Base-by-base conservation (phyloP, 768 basidiomycete species). In the Cystofilobasidium capitatum region DNA sequence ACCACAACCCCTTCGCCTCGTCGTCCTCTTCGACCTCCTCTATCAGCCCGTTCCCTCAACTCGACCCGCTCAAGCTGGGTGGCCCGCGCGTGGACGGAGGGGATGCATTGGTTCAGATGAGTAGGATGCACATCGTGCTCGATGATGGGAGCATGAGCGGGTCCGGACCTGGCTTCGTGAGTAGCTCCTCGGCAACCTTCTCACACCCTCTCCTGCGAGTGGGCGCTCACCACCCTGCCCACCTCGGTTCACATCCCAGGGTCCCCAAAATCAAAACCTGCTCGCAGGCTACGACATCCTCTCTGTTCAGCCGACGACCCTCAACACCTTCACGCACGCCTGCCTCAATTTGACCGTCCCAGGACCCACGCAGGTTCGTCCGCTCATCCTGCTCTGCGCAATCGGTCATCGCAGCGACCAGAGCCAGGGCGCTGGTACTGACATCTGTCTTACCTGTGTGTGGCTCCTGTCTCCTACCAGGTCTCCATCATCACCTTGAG, bases 391-490 rank as follows among this genome's bases (percentile, higher is more conserved):
- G 16, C 44, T 39, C 7, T 61, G 22, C 33, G 33, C 45, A 22
- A 20, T 39, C 36, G 1, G 10, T 51, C 20, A 20, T 36, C 62
- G 31, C 31, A 20, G 10, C 42, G 42, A 31, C n/a, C n/a, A n/a
- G n/a, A n/a, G n/a, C n/a, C n/a, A n/a, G n/a, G n/a, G n/a, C n/a
- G n/a, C n/a, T 2, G 22, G 33, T 20, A 14, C 40, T 62, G 7
- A 62, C 47, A 33, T 45, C 26, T 49, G 12, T 17, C 37, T 1
- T 33, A 94, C 54, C 94, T 98, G 0, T 97, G 94, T 74, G 93
- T 94, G 70, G 93, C 96, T 63, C 94, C 92, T 64, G n/a, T n/a
- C n/a, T 90, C 94, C 4, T 91, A 92, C 2, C 93, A 99, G 76
- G 97, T 99, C 74, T 91, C 89, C 75, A 42, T 68, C 55, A 68